Evolutionary conservation across 441 rosid genomes (phyloP).

Genomic region (Adansonia madagascariensis): DNA sequence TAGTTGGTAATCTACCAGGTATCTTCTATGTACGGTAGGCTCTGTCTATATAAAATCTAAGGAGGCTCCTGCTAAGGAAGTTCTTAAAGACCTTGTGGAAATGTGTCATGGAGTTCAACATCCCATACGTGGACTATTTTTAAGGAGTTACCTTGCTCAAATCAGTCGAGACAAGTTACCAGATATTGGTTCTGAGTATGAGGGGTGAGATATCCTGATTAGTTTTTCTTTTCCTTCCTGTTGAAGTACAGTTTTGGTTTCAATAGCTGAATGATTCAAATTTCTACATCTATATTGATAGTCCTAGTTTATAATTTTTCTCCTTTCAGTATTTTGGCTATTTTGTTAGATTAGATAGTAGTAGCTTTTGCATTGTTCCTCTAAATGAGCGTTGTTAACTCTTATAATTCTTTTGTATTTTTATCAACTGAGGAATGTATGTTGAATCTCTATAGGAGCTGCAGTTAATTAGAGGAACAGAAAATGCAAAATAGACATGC

Average conservation of each 20-base stretch:
- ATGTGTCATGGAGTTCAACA: slow-evolving; percentile 90
- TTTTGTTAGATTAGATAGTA: not conserved
- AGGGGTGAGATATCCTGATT: slow-evolving; percentile 54
- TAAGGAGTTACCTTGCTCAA: slow-evolving; percentile 91
- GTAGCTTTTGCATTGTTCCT: not conserved
- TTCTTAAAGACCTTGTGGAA: slow-evolving; percentile 84
- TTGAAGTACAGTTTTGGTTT: slow-evolving; percentile 12
- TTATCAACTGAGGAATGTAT: not conserved
- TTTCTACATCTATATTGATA: not conserved
- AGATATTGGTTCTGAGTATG: slow-evolving; percentile 70
- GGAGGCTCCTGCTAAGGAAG: slow-evolving; percentile 78
- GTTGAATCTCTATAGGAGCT: not conserved
- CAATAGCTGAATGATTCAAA: slow-evolving; percentile 15
- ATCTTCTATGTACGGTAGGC: slow-evolving; percentile 88
- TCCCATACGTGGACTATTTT: slow-evolving; percentile 81
- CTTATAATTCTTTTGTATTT: not conserved
- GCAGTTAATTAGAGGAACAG: not conserved
- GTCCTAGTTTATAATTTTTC: not conserved
- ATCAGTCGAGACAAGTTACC: slow-evolving; percentile 83
- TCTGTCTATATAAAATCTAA: slow-evolving; percentile 81
- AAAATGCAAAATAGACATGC: not conserved
- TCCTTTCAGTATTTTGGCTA: not conserved
- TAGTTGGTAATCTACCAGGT: slow-evolving; percentile 49
- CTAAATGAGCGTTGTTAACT: not conserved
- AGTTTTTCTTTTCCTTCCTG: not conserved